These are phyloP conservation scores for Scheffersomyces illinoinensis DNA, from an alignment of 1,139 yeast species.

Conservation along the genomic window DNA sequence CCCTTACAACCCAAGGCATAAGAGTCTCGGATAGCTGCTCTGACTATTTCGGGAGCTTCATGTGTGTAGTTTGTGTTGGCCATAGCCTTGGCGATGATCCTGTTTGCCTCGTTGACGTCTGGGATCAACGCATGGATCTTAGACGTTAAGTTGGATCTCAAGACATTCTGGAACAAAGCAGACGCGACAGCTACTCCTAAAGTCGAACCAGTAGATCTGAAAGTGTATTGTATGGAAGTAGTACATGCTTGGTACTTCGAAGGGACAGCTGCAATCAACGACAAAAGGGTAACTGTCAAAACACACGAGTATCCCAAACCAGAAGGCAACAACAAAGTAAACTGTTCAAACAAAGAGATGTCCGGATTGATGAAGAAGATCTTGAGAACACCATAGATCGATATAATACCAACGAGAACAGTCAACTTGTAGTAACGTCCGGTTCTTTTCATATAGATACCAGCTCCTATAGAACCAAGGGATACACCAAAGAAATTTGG, in stretches of 20 bases:
- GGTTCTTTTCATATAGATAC: conserved; percentile 65
- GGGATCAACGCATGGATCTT: conserved; percentile 23
- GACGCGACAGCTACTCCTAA: conserved; percentile 24
- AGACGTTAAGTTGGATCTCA: conserved; percentile 10
- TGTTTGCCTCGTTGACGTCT: conserved; percentile 15
- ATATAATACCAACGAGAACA: conserved; percentile 42
- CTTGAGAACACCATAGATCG: conserved; percentile 48
- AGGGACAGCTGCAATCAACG: conserved; percentile 26
- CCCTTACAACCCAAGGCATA: conserved; percentile 21
- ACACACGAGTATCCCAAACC: conserved; percentile 23
- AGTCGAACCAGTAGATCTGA: conserved; percentile 27
- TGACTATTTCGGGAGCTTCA: conserved; percentile 20
- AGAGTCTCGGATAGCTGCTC: conserved; percentile 18
- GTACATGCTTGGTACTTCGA: conserved; percentile 24
- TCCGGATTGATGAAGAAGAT: conserved; percentile 39
- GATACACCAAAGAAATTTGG: conserved; percentile 74
- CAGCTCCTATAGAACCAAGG: conserved; percentile 67
- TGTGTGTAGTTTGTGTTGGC: conserved; percentile 17
- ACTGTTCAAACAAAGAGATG: conserved; percentile 35
- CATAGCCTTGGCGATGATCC: conserved; percentile 19
- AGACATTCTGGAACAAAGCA: conserved; percentile 22
- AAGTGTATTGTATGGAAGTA: conserved; percentile 27
- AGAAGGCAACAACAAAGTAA: conserved; percentile 16
- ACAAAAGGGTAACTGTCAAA: conserved; percentile 23
- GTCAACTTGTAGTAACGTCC: conserved; percentile 64